These are phyloP conservation scores for Starmerella bacillaris DNA, from an alignment of 805 yeast genomes.

Conservation along the genomic window DNA sequence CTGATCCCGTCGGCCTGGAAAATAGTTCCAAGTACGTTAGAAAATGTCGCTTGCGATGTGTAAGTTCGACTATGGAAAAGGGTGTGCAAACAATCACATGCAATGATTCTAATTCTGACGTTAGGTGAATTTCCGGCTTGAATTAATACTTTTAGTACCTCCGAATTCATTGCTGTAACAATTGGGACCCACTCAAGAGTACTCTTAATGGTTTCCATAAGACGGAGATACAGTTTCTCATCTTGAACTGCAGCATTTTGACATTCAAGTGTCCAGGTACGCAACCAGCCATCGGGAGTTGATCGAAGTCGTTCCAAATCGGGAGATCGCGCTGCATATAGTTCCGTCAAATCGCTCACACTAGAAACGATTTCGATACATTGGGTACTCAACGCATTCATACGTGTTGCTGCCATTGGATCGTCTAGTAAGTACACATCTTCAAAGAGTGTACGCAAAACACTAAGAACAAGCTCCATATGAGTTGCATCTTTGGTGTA, in stretches of 20 bases:
- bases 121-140: conserved; percentile 25
- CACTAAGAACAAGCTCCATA: conserved; percentile 50
- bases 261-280: conserved; percentile 65
- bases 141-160: conserved; percentile 47
- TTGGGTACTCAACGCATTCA: conserved; percentile 57
- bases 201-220: conserved; percentile 69
- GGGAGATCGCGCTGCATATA: conserved; percentile 51
- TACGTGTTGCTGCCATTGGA: conserved; percentile 67
- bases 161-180: conserved; percentile 45
- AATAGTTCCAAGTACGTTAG: conserved; percentile 58
- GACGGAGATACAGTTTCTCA: conserved; percentile 25
- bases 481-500: conserved; percentile 37
- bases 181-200: conserved; percentile 86
- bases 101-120: conserved; percentile 55
- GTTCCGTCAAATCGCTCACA: conserved; percentile 37
- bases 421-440: conserved; percentile 86
- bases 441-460: conserved; percentile 75
- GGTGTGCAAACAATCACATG: conserved; percentile 80
- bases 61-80: conserved; percentile 60
- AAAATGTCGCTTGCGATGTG: conserved; percentile 47
- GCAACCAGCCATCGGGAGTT: conserved; percentile 71
- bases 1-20: conserved; percentile 58
- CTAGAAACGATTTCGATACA: conserved; percentile 74
- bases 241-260: conserved; percentile 6
- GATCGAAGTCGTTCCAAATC: conserved; percentile 43